A percentile compares a stretch with the other conserved stretches of the same genome.
Evolutionary conservation across 2,329 filamentous ascomycete species (phyloP).

Genomic region (Pestalotiopsis sp.): DNA sequence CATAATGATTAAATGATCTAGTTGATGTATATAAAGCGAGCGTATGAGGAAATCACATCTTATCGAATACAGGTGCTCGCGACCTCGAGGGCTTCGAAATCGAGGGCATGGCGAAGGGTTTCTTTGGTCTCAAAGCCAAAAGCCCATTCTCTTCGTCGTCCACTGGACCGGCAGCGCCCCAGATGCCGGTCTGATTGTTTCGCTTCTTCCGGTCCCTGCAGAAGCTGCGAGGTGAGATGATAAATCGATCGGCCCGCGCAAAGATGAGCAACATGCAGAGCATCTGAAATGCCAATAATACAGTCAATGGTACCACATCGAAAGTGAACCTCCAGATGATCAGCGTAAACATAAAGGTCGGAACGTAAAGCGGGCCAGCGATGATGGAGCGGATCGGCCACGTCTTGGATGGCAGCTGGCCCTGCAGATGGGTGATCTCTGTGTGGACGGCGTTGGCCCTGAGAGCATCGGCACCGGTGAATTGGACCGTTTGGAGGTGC

Average conservation of each 20-base stretch:
- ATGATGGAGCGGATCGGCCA: conserved; percentile 17
- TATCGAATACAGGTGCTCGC: conserved; percentile 6
- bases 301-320: conserved; percentile 1
- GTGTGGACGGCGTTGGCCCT: conserved; percentile 6
- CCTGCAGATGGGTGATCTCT: conserved; percentile 8
- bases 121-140: background rate
- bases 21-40: background rate
- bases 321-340: conserved; percentile 9
- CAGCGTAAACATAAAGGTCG: conserved; percentile 13
- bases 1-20: background rate
- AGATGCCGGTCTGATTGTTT: background rate
- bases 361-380: conserved; percentile 16
- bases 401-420: conserved; percentile 15
- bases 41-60: background rate
- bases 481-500: background rate
- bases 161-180: background rate
- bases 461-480: background rate
- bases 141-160: conserved; percentile 10
- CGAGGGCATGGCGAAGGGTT: background rate
- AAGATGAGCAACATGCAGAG: conserved; percentile 5
- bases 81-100: conserved; percentile 10
- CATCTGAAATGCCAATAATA: conserved; percentile 1
- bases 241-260: conserved; percentile 12
- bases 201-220: conserved; percentile 2
- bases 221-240: background rate